A percentile compares a stretch with the other conserved stretches of the same genome.
phyloP scores from a whole-genome alignment of 805 yeast genomes.

The Spathaspora girioi region DNA sequence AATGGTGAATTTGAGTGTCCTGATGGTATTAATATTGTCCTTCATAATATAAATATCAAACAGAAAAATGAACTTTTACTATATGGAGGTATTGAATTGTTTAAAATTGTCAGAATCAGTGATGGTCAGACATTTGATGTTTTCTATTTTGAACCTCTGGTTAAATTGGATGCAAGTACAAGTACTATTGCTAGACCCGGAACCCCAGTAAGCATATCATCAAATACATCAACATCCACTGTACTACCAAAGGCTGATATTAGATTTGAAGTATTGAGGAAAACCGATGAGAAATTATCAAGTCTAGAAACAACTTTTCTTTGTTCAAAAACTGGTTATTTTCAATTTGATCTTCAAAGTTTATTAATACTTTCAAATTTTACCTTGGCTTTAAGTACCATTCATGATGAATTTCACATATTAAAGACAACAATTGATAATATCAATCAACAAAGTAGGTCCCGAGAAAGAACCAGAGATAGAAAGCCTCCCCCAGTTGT shows the following conservation, averaged over 20 bases:
- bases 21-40: slow-evolving; percentile 19
- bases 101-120: slow-evolving; percentile 21
- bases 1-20: slow-evolving; percentile 41
- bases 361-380: slow-evolving; percentile 25
- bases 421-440: slow-evolving; percentile 9
- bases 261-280: slow-evolving; percentile 45
- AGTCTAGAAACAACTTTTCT: slow-evolving; percentile 35
- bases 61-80: slow-evolving; percentile 40
- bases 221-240: slow-evolving; percentile 7
- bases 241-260: slow-evolving; percentile 41
- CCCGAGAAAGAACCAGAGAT: not conserved
- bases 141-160: slow-evolving; percentile 17
- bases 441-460: not conserved
- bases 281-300: slow-evolving; percentile 7
- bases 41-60: slow-evolving; percentile 32
- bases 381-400: slow-evolving; percentile 18
- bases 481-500: not conserved
- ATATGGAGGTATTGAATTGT: slow-evolving; percentile 45
- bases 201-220: slow-evolving; percentile 5
- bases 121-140: slow-evolving; percentile 20
- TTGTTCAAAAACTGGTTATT: slow-evolving; percentile 38
- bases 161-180: not conserved
- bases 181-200: not conserved
- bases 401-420: slow-evolving; percentile 15
- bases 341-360: slow-evolving; percentile 17